phyloP scores from a whole-genome alignment of 2,329 filamentous ascomycete species.

The Cladophialophora chaetospira region DNA sequence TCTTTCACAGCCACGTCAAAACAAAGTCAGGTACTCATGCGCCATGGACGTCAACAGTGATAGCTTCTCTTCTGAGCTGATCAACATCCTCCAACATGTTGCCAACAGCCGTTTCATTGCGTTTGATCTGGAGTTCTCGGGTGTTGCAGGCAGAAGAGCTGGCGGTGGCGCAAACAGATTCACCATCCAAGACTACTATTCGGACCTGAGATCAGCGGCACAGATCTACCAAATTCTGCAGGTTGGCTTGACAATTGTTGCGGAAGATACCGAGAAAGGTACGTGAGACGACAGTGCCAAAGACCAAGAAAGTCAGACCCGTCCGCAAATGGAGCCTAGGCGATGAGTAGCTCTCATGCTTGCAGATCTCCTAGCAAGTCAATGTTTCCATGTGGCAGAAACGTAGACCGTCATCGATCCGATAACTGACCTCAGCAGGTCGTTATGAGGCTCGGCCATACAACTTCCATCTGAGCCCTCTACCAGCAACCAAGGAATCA shows the following conservation, averaged over 20 bases:
- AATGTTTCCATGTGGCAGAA: too few species aligned
- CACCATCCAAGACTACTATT: slow-evolving; percentile 62
- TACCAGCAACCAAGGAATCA: slow-evolving; percentile 52
- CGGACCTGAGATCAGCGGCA: slow-evolving; percentile 61
- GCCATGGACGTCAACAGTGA: slow-evolving; percentile 32
- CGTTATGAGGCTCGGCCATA: slow-evolving; percentile 63
- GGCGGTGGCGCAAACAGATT: slow-evolving; percentile 39
- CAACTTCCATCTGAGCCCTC: slow-evolving; percentile 64
- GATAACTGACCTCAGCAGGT: slow-evolving; percentile 38
- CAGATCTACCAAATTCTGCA: slow-evolving; percentile 67
- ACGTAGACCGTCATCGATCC: too few species aligned
- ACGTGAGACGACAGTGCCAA: slow-evolving; percentile 11
- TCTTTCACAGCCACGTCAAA: not conserved
- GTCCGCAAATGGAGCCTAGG: too few species aligned
- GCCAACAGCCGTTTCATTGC: slow-evolving; percentile 63
- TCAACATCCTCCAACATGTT: slow-evolving; percentile 58
- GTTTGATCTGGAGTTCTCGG: slow-evolving; percentile 68
- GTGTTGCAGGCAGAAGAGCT: slow-evolving; percentile 50
- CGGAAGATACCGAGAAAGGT: slow-evolving; percentile 57
- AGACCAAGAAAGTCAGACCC: too few species aligned
- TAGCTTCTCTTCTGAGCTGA: slow-evolving; percentile 27
- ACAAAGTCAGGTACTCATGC: slow-evolving; percentile 5
- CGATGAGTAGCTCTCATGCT: too few species aligned
- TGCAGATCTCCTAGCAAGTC: too few species aligned
- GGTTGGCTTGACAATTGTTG: slow-evolving; percentile 66